A percentile compares a stretch with the other conserved stretches of the same genome.
These are phyloP conservation scores for Laguncularia racemosa DNA, from an alignment of 345 rosid species.

Conservation along the genomic window DNA sequence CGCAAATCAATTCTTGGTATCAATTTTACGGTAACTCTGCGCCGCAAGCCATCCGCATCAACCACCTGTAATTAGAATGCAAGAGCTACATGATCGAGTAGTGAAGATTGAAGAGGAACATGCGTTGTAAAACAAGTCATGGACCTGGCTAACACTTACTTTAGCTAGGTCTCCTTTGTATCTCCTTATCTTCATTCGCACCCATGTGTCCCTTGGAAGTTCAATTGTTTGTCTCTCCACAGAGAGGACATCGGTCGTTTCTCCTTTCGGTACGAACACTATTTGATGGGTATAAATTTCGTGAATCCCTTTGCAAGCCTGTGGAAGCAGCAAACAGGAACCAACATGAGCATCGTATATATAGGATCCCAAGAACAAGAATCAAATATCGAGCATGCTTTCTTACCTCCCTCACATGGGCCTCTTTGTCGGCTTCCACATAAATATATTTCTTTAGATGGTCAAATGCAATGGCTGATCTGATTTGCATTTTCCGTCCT, in stretches of 20 bases:
- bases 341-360: not conserved
- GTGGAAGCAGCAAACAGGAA: constrained; percentile 3
- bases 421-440: constrained; percentile 89
- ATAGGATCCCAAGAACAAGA: not conserved
- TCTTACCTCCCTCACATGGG: constrained; percentile 91
- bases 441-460: constrained; percentile 88
- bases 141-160: constrained; percentile 35
- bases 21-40: constrained; percentile 81
- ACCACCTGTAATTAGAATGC: constrained; percentile 47
- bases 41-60: constrained; percentile 90
- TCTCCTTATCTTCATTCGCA: constrained; percentile 85
- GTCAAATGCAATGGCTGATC: constrained; percentile 83
- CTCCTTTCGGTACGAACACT: constrained; percentile 86
- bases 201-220: constrained; percentile 93
- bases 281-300: constrained; percentile 64
- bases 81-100: constrained; percentile 3
- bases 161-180: constrained; percentile 96
- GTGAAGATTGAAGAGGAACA: not conserved
- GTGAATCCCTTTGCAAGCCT: constrained; percentile 93
- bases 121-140: constrained; percentile 1
- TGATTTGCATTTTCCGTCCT: constrained; percentile 81
- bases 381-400: too few relatives aligned
- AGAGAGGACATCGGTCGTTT: constrained; percentile 96
- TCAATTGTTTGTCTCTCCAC: constrained; percentile 94
- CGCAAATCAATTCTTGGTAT: constrained; percentile 92